These are phyloP conservation scores for Lichtheimia ramosa DNA, from an alignment of 371 early-diverging fungal genomes.

Conservation along the genomic window DNA sequence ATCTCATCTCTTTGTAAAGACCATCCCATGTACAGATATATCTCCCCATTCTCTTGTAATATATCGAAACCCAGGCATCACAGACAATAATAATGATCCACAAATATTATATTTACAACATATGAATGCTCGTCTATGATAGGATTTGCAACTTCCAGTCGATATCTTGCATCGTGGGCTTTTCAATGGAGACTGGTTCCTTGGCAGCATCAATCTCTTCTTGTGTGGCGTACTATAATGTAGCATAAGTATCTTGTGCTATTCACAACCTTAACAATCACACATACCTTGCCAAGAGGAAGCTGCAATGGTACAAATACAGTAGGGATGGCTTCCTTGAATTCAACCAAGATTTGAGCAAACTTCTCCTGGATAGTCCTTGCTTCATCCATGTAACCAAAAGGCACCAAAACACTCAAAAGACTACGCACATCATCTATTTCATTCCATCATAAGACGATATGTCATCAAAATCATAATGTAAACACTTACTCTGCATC, in stretches of 20 bases:
- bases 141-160: constrained; percentile 48
- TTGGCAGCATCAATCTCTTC: constrained; percentile 43
- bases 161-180: constrained; percentile 38
- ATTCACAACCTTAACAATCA: not conserved
- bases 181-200: constrained; percentile 34
- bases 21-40: not conserved
- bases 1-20: not conserved
- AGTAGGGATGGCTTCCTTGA: constrained; percentile 25
- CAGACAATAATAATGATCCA: no score
- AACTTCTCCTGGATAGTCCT: constrained; percentile 44
- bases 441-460: not conserved
- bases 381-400: constrained; percentile 49
- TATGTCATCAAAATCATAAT: not conserved
- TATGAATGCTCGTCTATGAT: constrained; percentile 3
- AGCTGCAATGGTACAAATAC: constrained; percentile 52
- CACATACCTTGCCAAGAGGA: constrained; percentile 35
- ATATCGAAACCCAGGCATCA: no score
- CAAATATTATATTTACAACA: no score
- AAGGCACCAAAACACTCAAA: constrained; percentile 43
- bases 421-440: constrained; percentile 45
- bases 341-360: constrained; percentile 31
- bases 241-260: not conserved
- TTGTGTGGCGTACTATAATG: constrained; percentile 31
- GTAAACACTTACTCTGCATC: constrained; percentile 39
- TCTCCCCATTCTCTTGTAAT: no score